Evolutionary conservation across 345 rosid species (phyloP).

Genomic region (Brassica nigra): DNA sequence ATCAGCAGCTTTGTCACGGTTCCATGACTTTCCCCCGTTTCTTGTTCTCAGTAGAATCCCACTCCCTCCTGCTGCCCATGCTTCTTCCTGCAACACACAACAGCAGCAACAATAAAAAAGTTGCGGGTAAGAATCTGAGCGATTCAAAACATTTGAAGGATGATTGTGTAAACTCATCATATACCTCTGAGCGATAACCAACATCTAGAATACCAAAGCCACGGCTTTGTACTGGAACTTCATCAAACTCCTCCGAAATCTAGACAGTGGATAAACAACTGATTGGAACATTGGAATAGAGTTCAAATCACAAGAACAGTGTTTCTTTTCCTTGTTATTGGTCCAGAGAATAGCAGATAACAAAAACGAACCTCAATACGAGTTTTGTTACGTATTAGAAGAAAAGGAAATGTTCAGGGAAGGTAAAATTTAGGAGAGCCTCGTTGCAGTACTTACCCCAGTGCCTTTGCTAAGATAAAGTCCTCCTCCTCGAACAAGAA

Average conservation of each 20-base stretch:
- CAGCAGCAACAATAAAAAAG: background rate
- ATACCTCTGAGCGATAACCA: conserved; percentile 88
- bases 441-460: conserved; percentile 55
- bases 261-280: conserved; percentile 25
- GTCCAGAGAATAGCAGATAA: background rate
- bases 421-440: background rate
- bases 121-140: background rate
- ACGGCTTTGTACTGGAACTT: conserved; percentile 85
- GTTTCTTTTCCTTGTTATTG: background rate
- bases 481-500: conserved; percentile 97
- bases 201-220: conserved; percentile 98
- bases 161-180: background rate
- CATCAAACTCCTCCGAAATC: conserved; percentile 79
- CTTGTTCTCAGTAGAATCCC: conserved; percentile 84
- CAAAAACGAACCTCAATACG: background rate
- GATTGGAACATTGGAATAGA: background rate
- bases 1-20: conserved; percentile 96
- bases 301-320: background rate
- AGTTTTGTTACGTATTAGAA: background rate
- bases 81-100: conserved; percentile 67
- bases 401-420: background rate
- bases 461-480: conserved; percentile 97
- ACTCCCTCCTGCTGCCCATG: conserved; percentile 99
- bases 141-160: background rate
- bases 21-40: conserved; percentile 92